Percentiles rank a stretch among this genome's conserved stretches.
phyloP scores from a whole-genome alignment of 2,329 filamentous ascomycete genomes.

The Aureobasidium sp. region DNA sequence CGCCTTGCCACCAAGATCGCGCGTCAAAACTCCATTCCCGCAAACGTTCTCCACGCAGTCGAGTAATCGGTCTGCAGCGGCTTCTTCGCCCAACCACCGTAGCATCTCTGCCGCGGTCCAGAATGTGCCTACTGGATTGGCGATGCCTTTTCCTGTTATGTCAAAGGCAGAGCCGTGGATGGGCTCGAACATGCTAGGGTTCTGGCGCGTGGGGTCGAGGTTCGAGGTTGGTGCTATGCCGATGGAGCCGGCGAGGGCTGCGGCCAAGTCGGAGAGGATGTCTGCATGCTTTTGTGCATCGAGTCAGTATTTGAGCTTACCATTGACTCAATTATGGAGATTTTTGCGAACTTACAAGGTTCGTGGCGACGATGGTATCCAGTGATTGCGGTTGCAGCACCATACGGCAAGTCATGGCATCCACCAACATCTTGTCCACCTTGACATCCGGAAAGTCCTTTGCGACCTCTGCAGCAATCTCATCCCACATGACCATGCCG shows the following conservation, averaged over 20 bases:
- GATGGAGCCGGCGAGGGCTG: slow-evolving; percentile 62
- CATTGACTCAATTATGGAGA: no score
- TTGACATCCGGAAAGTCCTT: slow-evolving; percentile 55
- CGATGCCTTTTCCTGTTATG: slow-evolving; percentile 50
- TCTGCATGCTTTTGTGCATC: slow-evolving; percentile 44
- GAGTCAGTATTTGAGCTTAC: neutral
- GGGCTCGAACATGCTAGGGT: slow-evolving; percentile 57
- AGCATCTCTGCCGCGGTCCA: slow-evolving; percentile 56
- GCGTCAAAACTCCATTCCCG: slow-evolving; percentile 46
- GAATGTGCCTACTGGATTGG: slow-evolving; percentile 53
- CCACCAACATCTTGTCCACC: slow-evolving; percentile 60
- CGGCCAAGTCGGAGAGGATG: slow-evolving; percentile 64
- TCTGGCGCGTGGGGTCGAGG: slow-evolving; percentile 55
- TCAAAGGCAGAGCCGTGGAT: slow-evolving; percentile 55
- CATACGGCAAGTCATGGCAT: slow-evolving; percentile 58
- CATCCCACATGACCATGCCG: slow-evolving; percentile 63
- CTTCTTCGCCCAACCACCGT: slow-evolving; percentile 49
- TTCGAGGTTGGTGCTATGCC: slow-evolving; percentile 67
- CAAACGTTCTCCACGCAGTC: slow-evolving; percentile 48
- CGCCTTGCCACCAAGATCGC: slow-evolving; percentile 46
- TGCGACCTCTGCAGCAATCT: slow-evolving; percentile 49
- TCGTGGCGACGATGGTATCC: slow-evolving; percentile 36
- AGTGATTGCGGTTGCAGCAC: slow-evolving; percentile 31
- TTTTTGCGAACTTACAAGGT: no score
- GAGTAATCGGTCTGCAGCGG: slow-evolving; percentile 45